phyloP scores from a whole-genome alignment of 306 rosid genomes.

The Prunus mume region DNA sequence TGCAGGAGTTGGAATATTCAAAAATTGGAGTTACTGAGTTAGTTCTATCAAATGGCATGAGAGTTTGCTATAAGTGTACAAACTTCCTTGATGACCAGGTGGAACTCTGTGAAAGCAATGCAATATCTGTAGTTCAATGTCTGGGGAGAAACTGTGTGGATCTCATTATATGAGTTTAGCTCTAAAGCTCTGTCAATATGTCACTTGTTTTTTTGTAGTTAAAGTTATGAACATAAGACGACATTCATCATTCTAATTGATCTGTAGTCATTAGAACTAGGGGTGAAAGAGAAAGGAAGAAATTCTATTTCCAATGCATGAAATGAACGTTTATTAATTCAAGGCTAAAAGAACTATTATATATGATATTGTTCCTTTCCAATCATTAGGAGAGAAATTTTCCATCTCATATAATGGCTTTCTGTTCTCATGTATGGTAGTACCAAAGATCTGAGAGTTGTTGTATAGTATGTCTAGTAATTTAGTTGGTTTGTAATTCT shows the following conservation, averaged over 20 bases:
- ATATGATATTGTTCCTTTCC: background rate
- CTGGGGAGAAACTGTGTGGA: background rate
- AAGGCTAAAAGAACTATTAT: background rate
- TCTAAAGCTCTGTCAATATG: background rate
- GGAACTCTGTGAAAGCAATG: slow-evolving; percentile 17
- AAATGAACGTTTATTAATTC: background rate
- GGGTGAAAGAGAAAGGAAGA: background rate
- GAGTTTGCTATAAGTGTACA: slow-evolving; percentile 81
- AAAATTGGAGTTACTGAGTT: slow-evolving; percentile 85
- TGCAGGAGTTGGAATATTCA: slow-evolving; percentile 68
- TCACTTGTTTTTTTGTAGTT: background rate
- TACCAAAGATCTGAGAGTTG: background rate
- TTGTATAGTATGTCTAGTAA: background rate
- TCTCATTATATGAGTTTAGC: background rate
- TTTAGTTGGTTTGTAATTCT: slow-evolving; percentile 16
- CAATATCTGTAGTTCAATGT: slow-evolving; percentile 17
- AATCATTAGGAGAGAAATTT: background rate
- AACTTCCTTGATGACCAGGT: slow-evolving; percentile 99
- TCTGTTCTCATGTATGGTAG: slow-evolving; percentile 2
- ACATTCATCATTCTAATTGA: background rate
- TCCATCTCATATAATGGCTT: background rate
- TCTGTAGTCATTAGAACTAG: background rate
- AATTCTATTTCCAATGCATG: background rate
- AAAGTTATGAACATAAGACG: background rate
- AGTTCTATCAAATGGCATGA: slow-evolving; percentile 86